Conservation (phyloP, 306 rosid species). For the Rosa chinensis region DNA sequence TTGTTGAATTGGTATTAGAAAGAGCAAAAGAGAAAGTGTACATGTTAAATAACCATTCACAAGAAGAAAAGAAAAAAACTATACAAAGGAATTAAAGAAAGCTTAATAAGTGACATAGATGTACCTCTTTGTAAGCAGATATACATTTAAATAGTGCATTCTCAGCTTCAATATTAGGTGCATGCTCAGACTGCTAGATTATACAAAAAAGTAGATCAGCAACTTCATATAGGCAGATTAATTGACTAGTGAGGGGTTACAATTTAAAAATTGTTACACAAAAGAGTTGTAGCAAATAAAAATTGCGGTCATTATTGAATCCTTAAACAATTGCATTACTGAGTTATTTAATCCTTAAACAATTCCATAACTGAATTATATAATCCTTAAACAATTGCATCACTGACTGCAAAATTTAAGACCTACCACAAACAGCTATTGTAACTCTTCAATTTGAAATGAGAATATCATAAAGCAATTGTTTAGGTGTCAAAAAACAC, state of each 20-base stretch:
- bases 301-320: not conserved
- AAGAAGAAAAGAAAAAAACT: not conserved
- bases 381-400: too few relatives aligned
- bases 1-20: not conserved
- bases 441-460: not conserved
- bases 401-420: not conserved
- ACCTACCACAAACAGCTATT: not conserved
- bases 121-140: conserved; percentile 70
- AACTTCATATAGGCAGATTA: not conserved
- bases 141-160: conserved; percentile 57
- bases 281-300: not conserved
- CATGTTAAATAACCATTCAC: not conserved
- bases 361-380: too few relatives aligned
- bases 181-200: conserved; percentile 43
- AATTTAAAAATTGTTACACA: not conserved
- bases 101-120: not conserved
- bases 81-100: not conserved
- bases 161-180: conserved; percentile 41
- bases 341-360: too few relatives aligned
- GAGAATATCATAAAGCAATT: not conserved
- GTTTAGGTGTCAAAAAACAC: not conserved
- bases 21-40: too few relatives aligned
- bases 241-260: not conserved
- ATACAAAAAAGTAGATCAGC: conserved; percentile 16
- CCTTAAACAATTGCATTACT: not conserved